Base-by-base conservation (phyloP, 306 rosid genomes). In the Elaeagnus macrophylla region DNA sequence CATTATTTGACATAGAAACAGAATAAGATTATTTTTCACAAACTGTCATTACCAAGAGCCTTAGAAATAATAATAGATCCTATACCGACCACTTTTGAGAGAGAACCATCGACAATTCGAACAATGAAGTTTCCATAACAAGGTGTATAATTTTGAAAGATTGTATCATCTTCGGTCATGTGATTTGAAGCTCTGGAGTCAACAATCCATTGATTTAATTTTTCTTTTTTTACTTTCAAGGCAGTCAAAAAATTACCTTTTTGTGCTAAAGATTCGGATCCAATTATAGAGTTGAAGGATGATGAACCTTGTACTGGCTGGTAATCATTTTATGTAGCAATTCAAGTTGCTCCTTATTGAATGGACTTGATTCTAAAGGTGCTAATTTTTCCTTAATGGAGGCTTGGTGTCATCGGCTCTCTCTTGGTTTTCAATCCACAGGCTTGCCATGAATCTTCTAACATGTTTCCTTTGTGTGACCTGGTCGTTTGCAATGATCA, bases 391-490 rank as follows among this genome's bases (percentile, higher is more conserved):
- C 2, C 5, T 55, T 32, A 1, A 5, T 4, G 7, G 53, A 14
- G 25, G 17, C 53, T 2, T 14, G 9, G 14, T n/a, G 13, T 7
- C 32, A 20, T 14, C 17, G 18, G 9, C 7, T 18, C 6, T 48
- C 20, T 10, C 25, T 41, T 1, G 57, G 41, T n/a, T 12, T 36
- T 41, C 57, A 53, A 37, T 53, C 3, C 11, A 41, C 57, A 1
- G 57, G 57, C 11, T 53, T 53, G 3, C 57, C 57, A n/a, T 53
- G 59, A n/a, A 37, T 13, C 18, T 54, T 39, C 59, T 12, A 54
- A 12, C 46, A 54, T 2, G 43, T 38, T 19, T 37, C 59, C 10
- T n/a, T n/a, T 38, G 13, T 10, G 20, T 37, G 45, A 7, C 44
- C 18, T 7, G 46, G 20, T 13, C 16, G 13, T 38, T 38, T 19